Base-by-base conservation (phyloP, 2,329 filamentous ascomycete species). In the Cadophora luteo-olivacea region DNA sequence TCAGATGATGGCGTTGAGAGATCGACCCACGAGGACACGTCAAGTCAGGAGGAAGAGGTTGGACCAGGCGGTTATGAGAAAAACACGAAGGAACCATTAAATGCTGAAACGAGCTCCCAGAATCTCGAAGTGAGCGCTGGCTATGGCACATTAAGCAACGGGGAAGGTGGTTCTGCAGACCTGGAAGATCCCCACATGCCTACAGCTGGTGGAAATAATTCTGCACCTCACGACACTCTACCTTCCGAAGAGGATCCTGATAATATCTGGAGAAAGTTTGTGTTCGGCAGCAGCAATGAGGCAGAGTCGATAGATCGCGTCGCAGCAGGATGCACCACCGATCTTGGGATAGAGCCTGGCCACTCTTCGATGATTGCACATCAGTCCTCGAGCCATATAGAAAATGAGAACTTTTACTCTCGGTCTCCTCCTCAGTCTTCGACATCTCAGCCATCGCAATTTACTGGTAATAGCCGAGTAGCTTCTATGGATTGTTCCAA, bases 221-320 rank as follows among this genome's bases (percentile, higher is more conserved):
- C 32, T 63, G 24, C 62, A 22, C n/a, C 6, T 49, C 52, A 25
- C 22, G 8, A 45, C 32, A 6, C n/a, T 9, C 1, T 19, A 55
- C 63, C 62, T 9, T 12, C 52, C 4, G 62, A 64, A 41, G 61
- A 68, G 55, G 68, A 72, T 32, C 32, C 67, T 12, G 70, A 74
- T 62, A 71, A 75, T 14, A 36, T 71, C 32, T 78, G 75, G 76
- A 77, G 68, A 60, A 74, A 72, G 45, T 75, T 77, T 62, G 73
- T 77, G 25, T 75, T 77, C 66, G 72, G 72, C 57, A 73, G 70
- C 55, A 67, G 67, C 54, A 69, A 73, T 45, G 66, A 67, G 4
- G 12, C 58, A 24, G 65, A 70, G 33, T 22, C 60, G 3, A 33
- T 38, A 11, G 49, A 65, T 16, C 58, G n/a, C n/a, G 24, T 11